A percentile compares a stretch with the other conserved stretches of the same genome.
These are phyloP conservation scores for Cutaneotrichosporon cyanovorans DNA, from an alignment of 1,284 basidiomycete species.

Conservation along the genomic window DNA sequence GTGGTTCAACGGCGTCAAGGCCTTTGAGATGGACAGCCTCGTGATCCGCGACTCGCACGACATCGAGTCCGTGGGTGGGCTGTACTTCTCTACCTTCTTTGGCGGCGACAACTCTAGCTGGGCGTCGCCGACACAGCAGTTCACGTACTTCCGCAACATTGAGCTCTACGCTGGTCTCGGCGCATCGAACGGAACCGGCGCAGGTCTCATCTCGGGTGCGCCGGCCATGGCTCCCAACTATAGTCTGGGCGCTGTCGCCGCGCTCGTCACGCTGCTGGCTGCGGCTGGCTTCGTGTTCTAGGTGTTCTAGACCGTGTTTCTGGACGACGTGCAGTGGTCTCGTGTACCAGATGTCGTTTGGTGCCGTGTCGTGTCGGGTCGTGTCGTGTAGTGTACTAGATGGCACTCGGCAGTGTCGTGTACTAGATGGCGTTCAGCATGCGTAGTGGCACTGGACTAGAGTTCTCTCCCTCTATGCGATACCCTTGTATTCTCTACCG, in stretches of 20 bases:
- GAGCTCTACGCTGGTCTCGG: slow-evolving; percentile 31
- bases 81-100: slow-evolving; percentile 47
- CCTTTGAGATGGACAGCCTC: slow-evolving; percentile 36
- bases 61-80: slow-evolving; percentile 32
- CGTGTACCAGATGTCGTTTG: too few relatives aligned
- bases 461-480: not conserved
- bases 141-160: slow-evolving; percentile 42
- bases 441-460: not conserved
- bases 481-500: too few relatives aligned
- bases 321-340: too few relatives aligned
- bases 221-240: not conserved
- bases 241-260: not conserved
- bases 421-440: too few relatives aligned
- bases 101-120: slow-evolving; percentile 43
- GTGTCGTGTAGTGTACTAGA: too few relatives aligned
- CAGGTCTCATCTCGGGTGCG: not conserved
- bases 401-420: too few relatives aligned
- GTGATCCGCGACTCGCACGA: slow-evolving; percentile 31
- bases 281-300: slow-evolving; percentile 1
- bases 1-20: slow-evolving; percentile 41
- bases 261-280: too few relatives aligned
- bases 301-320: too few relatives aligned
- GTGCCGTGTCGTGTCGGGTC: too few relatives aligned
- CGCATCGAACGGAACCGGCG: slow-evolving; percentile 17
- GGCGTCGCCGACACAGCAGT: slow-evolving; percentile 40